Evolutionary conservation across 1,284 basidiomycete genomes (phyloP).

Genomic region (Ustilago sp.): DNA sequence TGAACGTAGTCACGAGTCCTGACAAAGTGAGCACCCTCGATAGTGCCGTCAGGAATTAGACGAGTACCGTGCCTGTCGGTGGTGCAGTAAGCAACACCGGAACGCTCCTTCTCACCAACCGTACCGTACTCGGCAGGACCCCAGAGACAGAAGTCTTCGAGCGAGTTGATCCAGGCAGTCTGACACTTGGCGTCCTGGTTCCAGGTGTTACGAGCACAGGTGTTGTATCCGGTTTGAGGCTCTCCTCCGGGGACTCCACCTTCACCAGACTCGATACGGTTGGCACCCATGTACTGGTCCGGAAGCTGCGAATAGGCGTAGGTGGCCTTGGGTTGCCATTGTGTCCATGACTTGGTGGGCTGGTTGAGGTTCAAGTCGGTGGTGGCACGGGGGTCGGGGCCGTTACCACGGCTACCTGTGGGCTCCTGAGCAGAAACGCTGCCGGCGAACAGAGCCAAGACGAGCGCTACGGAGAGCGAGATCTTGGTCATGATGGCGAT

Average conservation of each 20-base stretch:
- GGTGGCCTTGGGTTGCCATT: constrained; percentile 60
- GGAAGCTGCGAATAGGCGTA: constrained; percentile 53
- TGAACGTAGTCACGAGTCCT: constrained; percentile 64
- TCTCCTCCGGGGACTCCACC: constrained; percentile 41
- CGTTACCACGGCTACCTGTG: constrained; percentile 22
- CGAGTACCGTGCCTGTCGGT: constrained; percentile 64
- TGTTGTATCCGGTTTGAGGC: constrained; percentile 60
- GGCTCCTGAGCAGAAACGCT: constrained; percentile 16
- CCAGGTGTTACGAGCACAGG: constrained; percentile 51
- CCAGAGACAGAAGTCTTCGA: constrained; percentile 67
- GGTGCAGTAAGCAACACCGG: constrained; percentile 66
- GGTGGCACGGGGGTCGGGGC: constrained; percentile 43
- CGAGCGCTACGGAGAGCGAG: constrained; percentile 21
- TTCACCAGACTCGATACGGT: constrained; percentile 47
- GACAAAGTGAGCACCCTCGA: constrained; percentile 65
- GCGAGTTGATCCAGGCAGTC: constrained; percentile 63
- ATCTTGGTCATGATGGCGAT: constrained; percentile 31
- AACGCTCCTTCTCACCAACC: constrained; percentile 61
- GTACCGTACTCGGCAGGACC: constrained; percentile 49
- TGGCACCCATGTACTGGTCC: constrained; percentile 60
- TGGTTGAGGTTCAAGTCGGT: constrained; percentile 48
- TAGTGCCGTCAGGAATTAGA: constrained; percentile 65
- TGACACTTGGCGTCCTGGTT: constrained; percentile 60
- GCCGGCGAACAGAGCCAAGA: constrained; percentile 20
- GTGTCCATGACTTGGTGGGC: constrained; percentile 60